A percentile compares a stretch with the other conserved stretches of the same genome.
Evolutionary conservation across 2,329 filamentous ascomycete genomes (phyloP).

Genomic region (Teratosphaeria destructans): DNA sequence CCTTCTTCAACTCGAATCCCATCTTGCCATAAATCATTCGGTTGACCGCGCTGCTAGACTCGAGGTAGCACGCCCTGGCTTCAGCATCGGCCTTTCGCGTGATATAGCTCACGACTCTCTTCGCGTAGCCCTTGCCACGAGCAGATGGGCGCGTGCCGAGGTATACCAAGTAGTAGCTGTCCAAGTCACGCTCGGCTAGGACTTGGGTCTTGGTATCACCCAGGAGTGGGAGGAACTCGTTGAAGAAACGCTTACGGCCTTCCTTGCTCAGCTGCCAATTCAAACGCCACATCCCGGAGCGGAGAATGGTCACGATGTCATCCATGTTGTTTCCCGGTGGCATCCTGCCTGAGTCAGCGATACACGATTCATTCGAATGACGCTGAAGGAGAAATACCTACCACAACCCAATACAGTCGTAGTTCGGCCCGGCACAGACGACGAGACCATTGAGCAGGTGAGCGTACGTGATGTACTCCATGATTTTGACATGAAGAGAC

Average conservation of each 20-base stretch:
- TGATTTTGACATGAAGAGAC: slow-evolving; percentile 65
- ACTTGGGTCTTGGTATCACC: slow-evolving; percentile 60
- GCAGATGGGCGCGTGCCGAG: slow-evolving; percentile 63
- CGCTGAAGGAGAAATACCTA: slow-evolving; percentile 32
- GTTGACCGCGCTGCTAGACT: slow-evolving; percentile 62
- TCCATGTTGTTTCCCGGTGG: slow-evolving; percentile 65
- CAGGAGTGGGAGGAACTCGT: slow-evolving; percentile 65
- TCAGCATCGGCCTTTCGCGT: slow-evolving; percentile 58
- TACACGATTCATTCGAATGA: background rate
- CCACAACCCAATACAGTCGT: slow-evolving; percentile 71
- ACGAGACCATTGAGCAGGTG: slow-evolving; percentile 66
- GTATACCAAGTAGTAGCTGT: slow-evolving; percentile 76
- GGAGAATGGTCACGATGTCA: slow-evolving; percentile 59
- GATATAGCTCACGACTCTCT: slow-evolving; percentile 60
- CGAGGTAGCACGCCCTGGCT: slow-evolving; percentile 61
- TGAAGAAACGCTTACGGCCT: slow-evolving; percentile 63
- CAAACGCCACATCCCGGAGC: slow-evolving; percentile 68
- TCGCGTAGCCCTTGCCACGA: slow-evolving; percentile 62
- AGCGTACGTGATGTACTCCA: slow-evolving; percentile 67
- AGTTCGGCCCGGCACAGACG: slow-evolving; percentile 63
- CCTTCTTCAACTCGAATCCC: slow-evolving; percentile 57
- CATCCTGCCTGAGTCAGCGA: slow-evolving; percentile 44
- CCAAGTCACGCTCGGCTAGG: slow-evolving; percentile 50
- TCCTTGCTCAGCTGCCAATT: slow-evolving; percentile 63
- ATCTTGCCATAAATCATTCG: slow-evolving; percentile 63